Evolutionary conservation across 1,284 basidiomycete species (phyloP), one percentile per base, ranked within the genome.

Genomic region (Takashimella tepidaria): DNA sequence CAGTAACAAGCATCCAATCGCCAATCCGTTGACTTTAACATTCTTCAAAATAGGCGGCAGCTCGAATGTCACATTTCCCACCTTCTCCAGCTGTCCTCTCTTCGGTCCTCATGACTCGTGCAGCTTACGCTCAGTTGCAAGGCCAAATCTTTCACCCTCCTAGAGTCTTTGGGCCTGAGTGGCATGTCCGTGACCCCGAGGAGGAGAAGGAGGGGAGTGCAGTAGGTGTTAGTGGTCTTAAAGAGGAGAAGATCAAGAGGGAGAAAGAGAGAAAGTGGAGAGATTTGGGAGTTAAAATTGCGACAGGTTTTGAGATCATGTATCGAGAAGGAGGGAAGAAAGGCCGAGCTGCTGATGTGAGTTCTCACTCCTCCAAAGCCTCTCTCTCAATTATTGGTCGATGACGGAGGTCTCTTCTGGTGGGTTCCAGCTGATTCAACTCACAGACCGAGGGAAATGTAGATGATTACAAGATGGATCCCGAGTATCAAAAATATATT

Each of bases 61-160:
- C 92, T 64, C 84, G 84, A 56, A 95, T 96, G 88, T 75, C 84
- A 0, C 84, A 88, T 45, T 98, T 98, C 70, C 83, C 89, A 2
- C 91, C 92, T 2, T 76, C 81, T 26, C 78, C 86, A 0, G 78
- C 79, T 21, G 74, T 83, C 5, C 78, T 89, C 8, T 78, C 80
- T 2, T 79, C 81, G 0, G 79, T 92, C 4, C 83, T 78, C 51
- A 82, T 95, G 82, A 93, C 92, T 1, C 82, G 91, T 42, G 87
- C 89, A 0, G 88, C 91, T 0, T 98, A 96, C 73, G 95, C 93
- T 1, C 93, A 97, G 66, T 78, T 98, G 12, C 75, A 86, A 26
- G 87, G 91, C 12, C 93, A 98, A 72, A 88, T 85, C 56, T 98
- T 96, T 72, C 88, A 87, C 68, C 88, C 95, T 2, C 92, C 93